phyloP scores from a whole-genome alignment of 805 yeast genomes.

The Ogataea saltuana region DNA sequence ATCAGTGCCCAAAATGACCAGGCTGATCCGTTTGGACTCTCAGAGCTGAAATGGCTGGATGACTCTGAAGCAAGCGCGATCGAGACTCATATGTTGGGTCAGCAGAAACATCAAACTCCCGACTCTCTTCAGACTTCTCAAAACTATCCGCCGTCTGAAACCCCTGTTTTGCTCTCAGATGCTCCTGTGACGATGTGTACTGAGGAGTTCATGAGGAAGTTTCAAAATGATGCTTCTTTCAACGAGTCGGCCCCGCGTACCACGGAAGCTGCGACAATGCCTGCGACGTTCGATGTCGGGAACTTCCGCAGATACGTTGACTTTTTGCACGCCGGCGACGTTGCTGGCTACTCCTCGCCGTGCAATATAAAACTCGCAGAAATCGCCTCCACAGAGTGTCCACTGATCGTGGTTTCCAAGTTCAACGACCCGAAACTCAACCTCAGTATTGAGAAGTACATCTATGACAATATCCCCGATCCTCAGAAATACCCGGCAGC shows the following conservation, averaged over 20 bases:
- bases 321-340: slow-evolving; percentile 21
- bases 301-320: slow-evolving; percentile 7
- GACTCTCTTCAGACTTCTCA: too few species aligned
- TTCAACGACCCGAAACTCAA: slow-evolving; percentile 70
- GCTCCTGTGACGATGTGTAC: slow-evolving; percentile 29
- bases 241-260: background rate
- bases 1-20: background rate
- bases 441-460: slow-evolving; percentile 77
- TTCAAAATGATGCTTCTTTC: slow-evolving; percentile 13
- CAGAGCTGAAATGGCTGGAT: slow-evolving; percentile 21
- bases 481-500: slow-evolving; percentile 32
- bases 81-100: slow-evolving; percentile 4
- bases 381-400: slow-evolving; percentile 28
- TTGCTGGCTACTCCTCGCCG: slow-evolving; percentile 11
- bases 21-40: slow-evolving; percentile 31
- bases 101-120: too few species aligned
- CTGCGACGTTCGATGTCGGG: slow-evolving; percentile 3
- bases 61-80: slow-evolving; percentile 4
- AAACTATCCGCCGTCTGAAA: background rate
- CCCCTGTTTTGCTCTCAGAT: background rate
- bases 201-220: slow-evolving; percentile 19
- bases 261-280: background rate
- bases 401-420: slow-evolving; percentile 58
- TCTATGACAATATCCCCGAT: slow-evolving; percentile 65
- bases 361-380: slow-evolving; percentile 15